Conservation (phyloP, 2,329 filamentous ascomycete genomes). For the Paecilomyces sp. region DNA sequence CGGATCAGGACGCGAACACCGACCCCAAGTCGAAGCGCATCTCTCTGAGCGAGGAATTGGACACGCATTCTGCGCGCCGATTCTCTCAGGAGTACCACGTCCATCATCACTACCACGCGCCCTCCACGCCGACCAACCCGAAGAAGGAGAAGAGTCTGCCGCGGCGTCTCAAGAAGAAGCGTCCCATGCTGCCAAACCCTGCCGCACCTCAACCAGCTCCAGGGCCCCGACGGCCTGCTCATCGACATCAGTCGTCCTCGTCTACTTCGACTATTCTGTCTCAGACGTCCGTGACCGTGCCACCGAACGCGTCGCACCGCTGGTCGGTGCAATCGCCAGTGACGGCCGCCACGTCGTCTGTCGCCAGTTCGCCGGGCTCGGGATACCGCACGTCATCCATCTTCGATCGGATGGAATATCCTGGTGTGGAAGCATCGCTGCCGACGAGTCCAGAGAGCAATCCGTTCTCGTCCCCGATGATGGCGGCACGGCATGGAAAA, state of each 20-base stretch:
- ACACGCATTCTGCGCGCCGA: slow-evolving; percentile 37
- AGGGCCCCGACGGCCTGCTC: slow-evolving; percentile 14
- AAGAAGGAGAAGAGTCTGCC: slow-evolving; percentile 50
- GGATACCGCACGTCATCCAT: slow-evolving; percentile 53
- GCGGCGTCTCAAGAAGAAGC: slow-evolving; percentile 65
- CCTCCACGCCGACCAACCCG: slow-evolving; percentile 40
- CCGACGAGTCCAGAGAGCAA: slow-evolving; percentile 79
- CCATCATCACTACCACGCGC: slow-evolving; percentile 85
- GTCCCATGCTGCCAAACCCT: slow-evolving; percentile 52
- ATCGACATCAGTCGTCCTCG: slow-evolving; percentile 29
- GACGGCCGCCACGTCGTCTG: slow-evolving; percentile 58
- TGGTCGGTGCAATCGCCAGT: slow-evolving; percentile 35
- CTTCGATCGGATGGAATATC: slow-evolving; percentile 65
- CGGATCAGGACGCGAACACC: slow-evolving; percentile 7
- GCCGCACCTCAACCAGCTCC: slow-evolving; percentile 34
- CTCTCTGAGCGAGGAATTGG: slow-evolving; percentile 65
- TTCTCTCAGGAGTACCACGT: slow-evolving; percentile 76
- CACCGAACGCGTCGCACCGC: slow-evolving; percentile 34
- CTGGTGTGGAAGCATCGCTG: slow-evolving; percentile 59
- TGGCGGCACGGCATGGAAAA: slow-evolving; percentile 54
- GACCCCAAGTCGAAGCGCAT: slow-evolving; percentile 14
- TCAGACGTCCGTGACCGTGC: slow-evolving; percentile 54
- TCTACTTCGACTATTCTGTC: slow-evolving; percentile 56
- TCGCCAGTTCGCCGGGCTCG: slow-evolving; percentile 74
- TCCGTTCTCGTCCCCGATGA: slow-evolving; percentile 55